Evolutionary conservation across 2,329 filamentous ascomycete genomes (phyloP).

Genomic region (Phyllosticta citribraziliensis): DNA sequence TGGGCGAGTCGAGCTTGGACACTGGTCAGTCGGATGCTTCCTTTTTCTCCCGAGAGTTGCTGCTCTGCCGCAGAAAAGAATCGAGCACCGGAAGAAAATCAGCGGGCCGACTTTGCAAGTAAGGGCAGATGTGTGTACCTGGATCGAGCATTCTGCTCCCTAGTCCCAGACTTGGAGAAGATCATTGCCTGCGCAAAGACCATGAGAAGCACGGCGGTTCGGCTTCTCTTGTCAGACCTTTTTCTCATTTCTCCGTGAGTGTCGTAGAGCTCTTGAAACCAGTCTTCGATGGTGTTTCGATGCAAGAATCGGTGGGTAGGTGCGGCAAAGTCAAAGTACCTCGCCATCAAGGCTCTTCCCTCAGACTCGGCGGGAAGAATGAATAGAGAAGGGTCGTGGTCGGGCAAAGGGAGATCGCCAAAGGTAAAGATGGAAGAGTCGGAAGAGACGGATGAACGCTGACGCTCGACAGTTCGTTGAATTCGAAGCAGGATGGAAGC

Average conservation of each 20-base stretch:
- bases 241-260: constrained; percentile 18
- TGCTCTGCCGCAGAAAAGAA: constrained; percentile 37
- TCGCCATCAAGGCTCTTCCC: constrained; percentile 36
- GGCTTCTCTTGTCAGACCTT: constrained; percentile 19
- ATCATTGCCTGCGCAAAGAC: constrained; percentile 28
- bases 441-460: constrained; percentile 27
- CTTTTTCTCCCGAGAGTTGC: constrained; percentile 41
- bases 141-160: constrained; percentile 1
- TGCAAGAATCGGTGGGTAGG: constrained; percentile 52
- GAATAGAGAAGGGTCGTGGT: constrained; percentile 21
- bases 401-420: constrained; percentile 40
- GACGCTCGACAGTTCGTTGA: constrained; percentile 37
- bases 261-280: constrained; percentile 22
- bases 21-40: constrained; percentile 44
- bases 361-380: constrained; percentile 30
- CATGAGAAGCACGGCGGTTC: constrained; percentile 23
- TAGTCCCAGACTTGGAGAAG: background rate
- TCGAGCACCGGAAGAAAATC: constrained; percentile 29
- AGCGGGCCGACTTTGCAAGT: background rate
- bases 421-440: constrained; percentile 41
- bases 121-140: background rate
- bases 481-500: constrained; percentile 42
- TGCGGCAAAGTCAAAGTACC: constrained; percentile 54
- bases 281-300: constrained; percentile 41
- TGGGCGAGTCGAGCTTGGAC: constrained; percentile 50